These are phyloP conservation scores for Colletotrichum trifolii DNA, from an alignment of 2,329 filamentous ascomycete species.

Conservation along the genomic window DNA sequence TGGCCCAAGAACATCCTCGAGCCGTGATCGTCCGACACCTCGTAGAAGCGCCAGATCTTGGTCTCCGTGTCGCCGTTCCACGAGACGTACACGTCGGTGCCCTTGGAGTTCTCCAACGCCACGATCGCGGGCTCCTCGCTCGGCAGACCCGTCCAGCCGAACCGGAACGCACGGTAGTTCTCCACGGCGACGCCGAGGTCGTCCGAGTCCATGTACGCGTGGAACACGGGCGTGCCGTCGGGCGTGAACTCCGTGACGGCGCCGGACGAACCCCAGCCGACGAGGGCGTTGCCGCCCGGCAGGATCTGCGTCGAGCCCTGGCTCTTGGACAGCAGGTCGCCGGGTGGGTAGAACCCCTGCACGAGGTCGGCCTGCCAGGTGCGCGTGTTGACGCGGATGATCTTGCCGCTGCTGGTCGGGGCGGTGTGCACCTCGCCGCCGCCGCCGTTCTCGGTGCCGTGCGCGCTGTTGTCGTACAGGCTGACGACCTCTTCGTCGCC, in stretches of 20 bases:
- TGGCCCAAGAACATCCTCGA: slow-evolving; percentile 25
- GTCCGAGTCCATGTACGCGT: slow-evolving; percentile 58
- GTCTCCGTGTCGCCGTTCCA: slow-evolving; percentile 52
- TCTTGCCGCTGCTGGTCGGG: slow-evolving; percentile 57
- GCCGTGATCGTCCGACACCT: slow-evolving; percentile 34
- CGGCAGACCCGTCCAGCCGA: slow-evolving; percentile 62
- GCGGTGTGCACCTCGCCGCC: slow-evolving; percentile 38
- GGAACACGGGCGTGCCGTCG: slow-evolving; percentile 63
- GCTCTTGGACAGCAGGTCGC: slow-evolving; percentile 60
- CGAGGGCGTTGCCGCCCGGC: slow-evolving; percentile 62
- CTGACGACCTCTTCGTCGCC: slow-evolving; percentile 57
- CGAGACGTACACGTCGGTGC: slow-evolving; percentile 41
- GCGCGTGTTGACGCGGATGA: slow-evolving; percentile 58
- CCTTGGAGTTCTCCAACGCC: slow-evolving; percentile 29
- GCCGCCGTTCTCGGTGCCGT: slow-evolving; percentile 54
- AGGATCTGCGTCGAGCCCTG: slow-evolving; percentile 64
- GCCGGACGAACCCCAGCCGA: slow-evolving; percentile 66
- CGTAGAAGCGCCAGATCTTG: slow-evolving; percentile 43
- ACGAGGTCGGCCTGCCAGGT: slow-evolving; percentile 58
- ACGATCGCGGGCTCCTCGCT: slow-evolving; percentile 46
- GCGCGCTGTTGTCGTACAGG: slow-evolving; percentile 64
- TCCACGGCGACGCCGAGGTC: slow-evolving; percentile 52
- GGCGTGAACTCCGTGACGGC: slow-evolving; percentile 58
- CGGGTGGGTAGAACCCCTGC: slow-evolving; percentile 60
- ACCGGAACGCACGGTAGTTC: slow-evolving; percentile 66